Conservation (phyloP, 2,329 filamentous ascomycete genomes). For the Epichloe scottii region DNA sequence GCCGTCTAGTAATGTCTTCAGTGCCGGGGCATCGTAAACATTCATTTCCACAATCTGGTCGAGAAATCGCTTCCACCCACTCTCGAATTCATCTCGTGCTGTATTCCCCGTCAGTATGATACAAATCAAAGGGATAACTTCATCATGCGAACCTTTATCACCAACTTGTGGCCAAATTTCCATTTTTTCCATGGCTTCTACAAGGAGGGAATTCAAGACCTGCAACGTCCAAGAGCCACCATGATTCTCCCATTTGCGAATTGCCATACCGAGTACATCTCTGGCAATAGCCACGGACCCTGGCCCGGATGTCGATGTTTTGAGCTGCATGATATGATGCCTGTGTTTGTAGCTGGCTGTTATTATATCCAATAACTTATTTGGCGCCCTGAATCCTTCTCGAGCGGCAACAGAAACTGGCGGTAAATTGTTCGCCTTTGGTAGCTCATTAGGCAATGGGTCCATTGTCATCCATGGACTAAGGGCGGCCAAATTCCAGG, state of each 20-base stretch:
- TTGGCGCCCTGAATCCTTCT: conserved; percentile 70
- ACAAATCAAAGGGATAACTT: neutral
- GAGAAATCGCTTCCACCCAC: conserved; percentile 41
- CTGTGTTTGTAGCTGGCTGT: conserved; percentile 51
- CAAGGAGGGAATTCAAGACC: conserved; percentile 52
- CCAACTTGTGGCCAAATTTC: conserved; percentile 17
- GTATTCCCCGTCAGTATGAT: conserved; percentile 5
- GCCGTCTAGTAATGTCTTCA: conserved; percentile 62
- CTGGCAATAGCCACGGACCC: conserved; percentile 36
- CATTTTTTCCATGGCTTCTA: conserved; percentile 41
- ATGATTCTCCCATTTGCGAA: conserved; percentile 55
- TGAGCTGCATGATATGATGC: conserved; percentile 48
- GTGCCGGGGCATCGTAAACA: conserved; percentile 41
- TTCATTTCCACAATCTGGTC: conserved; percentile 42
- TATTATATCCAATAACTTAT: conserved; percentile 59
- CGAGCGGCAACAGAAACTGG: conserved; percentile 41
- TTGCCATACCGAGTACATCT: conserved; percentile 60
- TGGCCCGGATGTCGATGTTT: conserved; percentile 37
- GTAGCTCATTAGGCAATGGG: conserved; percentile 27
- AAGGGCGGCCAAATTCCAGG: conserved; percentile 66
- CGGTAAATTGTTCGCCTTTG: conserved; percentile 40
- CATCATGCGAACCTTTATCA: conserved; percentile 19
- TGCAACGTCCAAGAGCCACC: conserved; percentile 58
- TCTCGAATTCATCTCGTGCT: conserved; percentile 33
- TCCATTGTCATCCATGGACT: conserved; percentile 55